phyloP scores from a whole-genome alignment of 2,329 filamentous ascomycete genomes.

The Fusarium sp. region DNA sequence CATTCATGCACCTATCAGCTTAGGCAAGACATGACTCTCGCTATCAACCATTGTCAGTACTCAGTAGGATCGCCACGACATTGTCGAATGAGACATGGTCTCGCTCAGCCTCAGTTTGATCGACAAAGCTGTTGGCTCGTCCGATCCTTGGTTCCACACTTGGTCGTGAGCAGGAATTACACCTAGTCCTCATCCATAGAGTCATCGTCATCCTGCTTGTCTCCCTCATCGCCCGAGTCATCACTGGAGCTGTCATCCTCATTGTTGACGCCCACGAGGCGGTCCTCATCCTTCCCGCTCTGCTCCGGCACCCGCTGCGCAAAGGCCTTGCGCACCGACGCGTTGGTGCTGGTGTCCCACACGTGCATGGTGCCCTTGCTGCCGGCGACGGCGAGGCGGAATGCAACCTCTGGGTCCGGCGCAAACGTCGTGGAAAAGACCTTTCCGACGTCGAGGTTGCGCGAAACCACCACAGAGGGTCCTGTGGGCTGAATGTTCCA shows the following conservation, averaged over 20 bases:
- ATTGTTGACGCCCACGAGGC: constrained; percentile 78
- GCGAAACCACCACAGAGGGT: constrained; percentile 88
- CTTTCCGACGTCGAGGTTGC: constrained; percentile 93
- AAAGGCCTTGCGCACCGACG: constrained; percentile 85
- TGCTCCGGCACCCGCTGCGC: constrained; percentile 71
- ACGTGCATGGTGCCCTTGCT: constrained; percentile 93
- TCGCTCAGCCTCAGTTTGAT: constrained; percentile 11
- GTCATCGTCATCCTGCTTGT: constrained; percentile 59
- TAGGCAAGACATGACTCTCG: constrained; percentile 30
- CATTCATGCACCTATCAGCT: constrained; percentile 21
- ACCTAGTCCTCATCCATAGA: constrained; percentile 68
- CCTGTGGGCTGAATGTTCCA: constrained; percentile 89
- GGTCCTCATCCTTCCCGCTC: constrained; percentile 74
- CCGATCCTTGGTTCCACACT: constrained; percentile 12
- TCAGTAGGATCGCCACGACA: constrained; percentile 17
- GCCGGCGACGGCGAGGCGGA: constrained; percentile 90
- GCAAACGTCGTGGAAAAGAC: constrained; percentile 93
- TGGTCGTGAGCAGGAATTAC: constrained; percentile 15
- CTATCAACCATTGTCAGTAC: constrained; percentile 22
- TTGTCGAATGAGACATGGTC: constrained; percentile 25
- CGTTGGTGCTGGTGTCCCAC: constrained; percentile 97
- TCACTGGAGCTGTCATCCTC: constrained; percentile 72
- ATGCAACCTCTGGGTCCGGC: constrained; percentile 89
- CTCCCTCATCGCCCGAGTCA: constrained; percentile 65
- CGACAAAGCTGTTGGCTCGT: constrained; percentile 10